Base-by-base conservation (phyloP, 768 basidiomycete genomes). In the Lentinula lateritia region DNA sequence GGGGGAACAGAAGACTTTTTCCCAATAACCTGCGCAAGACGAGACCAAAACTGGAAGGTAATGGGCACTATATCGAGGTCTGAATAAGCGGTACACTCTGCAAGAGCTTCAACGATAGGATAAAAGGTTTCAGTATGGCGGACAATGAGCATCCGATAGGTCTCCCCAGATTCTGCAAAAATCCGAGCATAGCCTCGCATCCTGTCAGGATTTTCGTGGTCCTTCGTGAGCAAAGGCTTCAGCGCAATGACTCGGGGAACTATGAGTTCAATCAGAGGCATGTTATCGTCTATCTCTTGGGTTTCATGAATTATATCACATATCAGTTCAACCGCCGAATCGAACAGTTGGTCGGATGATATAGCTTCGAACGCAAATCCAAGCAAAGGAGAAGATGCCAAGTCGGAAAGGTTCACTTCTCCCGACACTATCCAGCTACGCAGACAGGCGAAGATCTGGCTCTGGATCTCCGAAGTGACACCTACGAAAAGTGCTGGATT, bases 11-110 rank as follows among this genome's bases (percentile, higher is more conserved):
- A 81, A 0, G 84, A 73, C 65, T 81, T 85, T 75, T 93, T 95
- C 57, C 88, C 87, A 28, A 98, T 85, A 59, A 85, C 88, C 68
- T 92, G 89, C n/a, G 95, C 90, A 39, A 99, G 87, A 16, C 91
- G 88, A 86, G 93, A 95, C 97, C 97, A 99, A 80, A 99, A 98
- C 34, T 90, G 87, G 79, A 98, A 98, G 10, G 97, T 98, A 73
- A 98, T 95, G 4, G 90, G 92, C 34, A 97, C 95, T 69, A 98
- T 91, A 70, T 98, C 97, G 61, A 98, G 87, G 71, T 98, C 94
- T 15, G 83, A 83, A 75, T 92, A 96, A 1, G 92, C 92, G 13
- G 97, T 90, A 70, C 96, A 98, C 68, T 90, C 84, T 8, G 90
- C 90, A 66, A 99, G 95, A 23, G 94, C 95, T 67, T 96, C 90